Percentiles rank a stretch among this genome's conserved stretches.
Conservation (phyloP, 176 grass and related monocot species). For the Bothriochloa decipiens region DNA sequence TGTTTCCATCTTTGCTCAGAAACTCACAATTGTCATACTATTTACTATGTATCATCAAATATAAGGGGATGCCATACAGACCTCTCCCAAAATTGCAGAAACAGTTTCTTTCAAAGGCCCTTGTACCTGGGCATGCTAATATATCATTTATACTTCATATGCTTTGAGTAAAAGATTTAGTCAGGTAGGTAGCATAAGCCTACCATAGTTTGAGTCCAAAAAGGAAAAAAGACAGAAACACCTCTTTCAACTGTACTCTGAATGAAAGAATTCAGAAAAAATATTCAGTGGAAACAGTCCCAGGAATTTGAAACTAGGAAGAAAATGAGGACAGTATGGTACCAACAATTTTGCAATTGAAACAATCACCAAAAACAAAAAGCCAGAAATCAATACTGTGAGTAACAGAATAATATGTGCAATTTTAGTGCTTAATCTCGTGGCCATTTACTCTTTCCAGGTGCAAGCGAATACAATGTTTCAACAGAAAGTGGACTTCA, state of each 20-base stretch:
- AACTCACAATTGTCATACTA: neutral
- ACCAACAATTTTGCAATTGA: neutral
- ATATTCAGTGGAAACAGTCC: neutral
- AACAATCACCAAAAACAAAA: neutral
- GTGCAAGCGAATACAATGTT: neutral
- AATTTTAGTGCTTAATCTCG: neutral
- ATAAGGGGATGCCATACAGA: neutral
- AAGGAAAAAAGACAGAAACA: neutral
- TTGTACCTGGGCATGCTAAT: neutral
- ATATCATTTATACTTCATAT: neutral
- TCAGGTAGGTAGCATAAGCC: neutral
- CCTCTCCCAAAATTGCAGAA: too few relatives aligned
- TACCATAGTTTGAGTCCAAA: neutral
- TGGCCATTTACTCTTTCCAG: neutral
- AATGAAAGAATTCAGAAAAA: neutral
- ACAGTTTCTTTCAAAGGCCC: too few relatives aligned
- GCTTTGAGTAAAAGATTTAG: neutral
- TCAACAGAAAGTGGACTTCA: neutral
- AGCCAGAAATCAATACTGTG: neutral
- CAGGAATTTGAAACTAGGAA: neutral
- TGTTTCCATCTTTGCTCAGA: neutral
- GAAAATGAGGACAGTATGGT: neutral
- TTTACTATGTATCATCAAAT: neutral
- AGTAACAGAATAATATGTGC: neutral
- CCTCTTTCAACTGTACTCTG: too few relatives aligned